Percentiles rank a stretch among this genome's conserved stretches.
phyloP scores from a whole-genome alignment of 1,284 basidiomycete genomes.

The Heterobasidion occidentale region DNA sequence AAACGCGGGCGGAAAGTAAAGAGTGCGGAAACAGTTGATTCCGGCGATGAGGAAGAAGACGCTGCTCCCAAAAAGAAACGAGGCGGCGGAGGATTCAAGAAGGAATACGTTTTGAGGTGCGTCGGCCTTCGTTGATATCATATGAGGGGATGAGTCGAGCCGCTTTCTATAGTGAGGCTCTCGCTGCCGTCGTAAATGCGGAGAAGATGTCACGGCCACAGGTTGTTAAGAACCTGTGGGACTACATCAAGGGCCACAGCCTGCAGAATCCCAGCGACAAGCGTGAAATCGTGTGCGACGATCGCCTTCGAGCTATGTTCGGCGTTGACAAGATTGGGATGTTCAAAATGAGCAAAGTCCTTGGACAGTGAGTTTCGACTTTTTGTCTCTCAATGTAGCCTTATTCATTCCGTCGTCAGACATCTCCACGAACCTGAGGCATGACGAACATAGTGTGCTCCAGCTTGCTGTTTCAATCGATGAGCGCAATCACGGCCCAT shows the following conservation, averaged over 20 bases:
- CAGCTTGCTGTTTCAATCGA: not conserved
- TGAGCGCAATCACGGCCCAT: not conserved
- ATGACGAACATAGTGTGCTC: not conserved
- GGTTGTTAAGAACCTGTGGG: constrained; percentile 83
- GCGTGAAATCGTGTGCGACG: constrained; percentile 78
- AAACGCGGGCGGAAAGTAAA: constrained; percentile 36
- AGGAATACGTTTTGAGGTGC: constrained; percentile 72
- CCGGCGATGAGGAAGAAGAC: constrained; percentile 36
- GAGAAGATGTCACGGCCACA: constrained; percentile 50
- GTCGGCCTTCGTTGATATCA: constrained; percentile 7
- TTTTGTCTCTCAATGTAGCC: not conserved
- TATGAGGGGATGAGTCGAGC: not conserved
- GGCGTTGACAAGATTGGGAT: constrained; percentile 73
- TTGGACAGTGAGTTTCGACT: constrained; percentile 55
- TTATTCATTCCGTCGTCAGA: constrained; percentile 2
- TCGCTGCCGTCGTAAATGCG: constrained; percentile 47
- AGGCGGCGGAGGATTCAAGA: constrained; percentile 42
- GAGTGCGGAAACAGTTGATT: constrained; percentile 48
- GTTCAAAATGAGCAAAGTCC: constrained; percentile 82
- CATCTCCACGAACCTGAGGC: constrained; percentile 9
- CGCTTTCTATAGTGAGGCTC: constrained; percentile 40
- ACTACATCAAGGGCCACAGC: constrained; percentile 71
- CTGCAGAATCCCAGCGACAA: constrained; percentile 78
- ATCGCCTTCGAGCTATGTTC: constrained; percentile 61
- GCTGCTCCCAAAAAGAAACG: constrained; percentile 24